A percentile compares a stretch with the other conserved stretches of the same genome.
Conservation (phyloP, 495 filamentous ascomycete species). For the Trichoderma parareesei region DNA sequence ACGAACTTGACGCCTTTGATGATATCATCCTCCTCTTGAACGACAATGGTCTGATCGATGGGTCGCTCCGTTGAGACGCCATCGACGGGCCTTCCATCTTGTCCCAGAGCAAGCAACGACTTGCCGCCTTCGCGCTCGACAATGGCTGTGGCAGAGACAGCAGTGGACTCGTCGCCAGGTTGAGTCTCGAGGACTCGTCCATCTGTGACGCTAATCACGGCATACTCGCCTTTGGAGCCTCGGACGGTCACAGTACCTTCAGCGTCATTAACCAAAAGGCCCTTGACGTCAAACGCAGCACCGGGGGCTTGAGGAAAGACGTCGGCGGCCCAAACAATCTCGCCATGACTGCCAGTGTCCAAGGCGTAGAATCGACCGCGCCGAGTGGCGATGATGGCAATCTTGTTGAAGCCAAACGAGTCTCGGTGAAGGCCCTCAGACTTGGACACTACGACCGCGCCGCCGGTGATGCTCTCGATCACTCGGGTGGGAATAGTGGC, state of each 20-base stretch:
- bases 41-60: conserved; percentile 49
- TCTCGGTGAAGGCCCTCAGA: conserved; percentile 37
- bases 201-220: conserved; percentile 48
- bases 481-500: conserved; percentile 56
- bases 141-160: conserved; percentile 37
- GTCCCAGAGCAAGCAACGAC: conserved; percentile 41
- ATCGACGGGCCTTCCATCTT: conserved; percentile 32
- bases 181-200: conserved; percentile 44
- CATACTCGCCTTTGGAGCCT: conserved; percentile 47
- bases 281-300: conserved; percentile 53
- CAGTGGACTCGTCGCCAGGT: conserved; percentile 25
- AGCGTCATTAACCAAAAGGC: conserved; percentile 48
- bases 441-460: conserved; percentile 31
- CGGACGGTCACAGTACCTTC: conserved; percentile 52
- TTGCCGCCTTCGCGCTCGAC: conserved; percentile 44
- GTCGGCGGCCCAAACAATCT: conserved; percentile 64
- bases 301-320: conserved; percentile 45
- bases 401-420: conserved; percentile 79
- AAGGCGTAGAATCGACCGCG: conserved; percentile 72
- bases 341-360: conserved; percentile 65
- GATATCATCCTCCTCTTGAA: conserved; percentile 49
- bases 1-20: conserved; percentile 53
- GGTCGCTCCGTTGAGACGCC: conserved; percentile 28
- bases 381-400: conserved; percentile 71
- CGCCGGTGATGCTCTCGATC: conserved; percentile 59